A percentile compares a stretch with the other conserved stretches of the same genome.
Conservation (phyloP, 169 alveolate species). For the Neospora caninum region DNA sequence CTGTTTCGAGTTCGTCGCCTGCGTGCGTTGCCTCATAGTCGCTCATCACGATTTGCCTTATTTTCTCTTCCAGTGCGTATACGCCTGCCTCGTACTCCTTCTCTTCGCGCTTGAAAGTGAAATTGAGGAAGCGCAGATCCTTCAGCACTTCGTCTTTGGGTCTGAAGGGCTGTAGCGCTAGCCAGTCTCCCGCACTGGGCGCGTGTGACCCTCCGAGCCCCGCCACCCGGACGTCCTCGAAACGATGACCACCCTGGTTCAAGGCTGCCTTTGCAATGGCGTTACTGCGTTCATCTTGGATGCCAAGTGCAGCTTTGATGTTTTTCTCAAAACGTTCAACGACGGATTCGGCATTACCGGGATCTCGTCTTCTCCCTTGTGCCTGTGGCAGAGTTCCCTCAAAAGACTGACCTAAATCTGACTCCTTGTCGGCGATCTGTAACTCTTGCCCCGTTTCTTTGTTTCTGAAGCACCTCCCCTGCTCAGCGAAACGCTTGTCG, state of each 20-base stretch:
- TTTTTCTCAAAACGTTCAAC: not conserved
- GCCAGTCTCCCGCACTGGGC: not conserved
- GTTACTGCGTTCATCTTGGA: not conserved
- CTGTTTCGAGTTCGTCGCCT: not conserved
- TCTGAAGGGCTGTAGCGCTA: not conserved
- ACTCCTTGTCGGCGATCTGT: no score
- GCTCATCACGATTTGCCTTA: not conserved
- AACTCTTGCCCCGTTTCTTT: no score
- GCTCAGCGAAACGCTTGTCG: not conserved
- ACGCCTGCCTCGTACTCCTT: not conserved
- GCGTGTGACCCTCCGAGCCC: not conserved
- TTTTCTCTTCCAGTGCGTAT: not conserved
- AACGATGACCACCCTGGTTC: no score
- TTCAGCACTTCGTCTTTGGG: conserved; percentile 19
- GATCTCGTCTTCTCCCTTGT: not conserved
- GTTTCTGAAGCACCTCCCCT: not conserved
- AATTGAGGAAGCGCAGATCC: conserved; percentile 23
- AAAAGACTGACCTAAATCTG: no score
- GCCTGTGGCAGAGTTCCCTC: not conserved
- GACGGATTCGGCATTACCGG: not conserved
- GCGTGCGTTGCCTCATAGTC: not conserved
- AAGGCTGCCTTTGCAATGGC: not conserved
- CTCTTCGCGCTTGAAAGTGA: not conserved
- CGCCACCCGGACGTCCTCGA: not conserved
- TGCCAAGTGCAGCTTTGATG: not conserved